A percentile compares a stretch with the other conserved stretches of the same genome.
These are phyloP conservation scores for Solanum chilense DNA, from an alignment of 257 asterid species.

Conservation along the genomic window DNA sequence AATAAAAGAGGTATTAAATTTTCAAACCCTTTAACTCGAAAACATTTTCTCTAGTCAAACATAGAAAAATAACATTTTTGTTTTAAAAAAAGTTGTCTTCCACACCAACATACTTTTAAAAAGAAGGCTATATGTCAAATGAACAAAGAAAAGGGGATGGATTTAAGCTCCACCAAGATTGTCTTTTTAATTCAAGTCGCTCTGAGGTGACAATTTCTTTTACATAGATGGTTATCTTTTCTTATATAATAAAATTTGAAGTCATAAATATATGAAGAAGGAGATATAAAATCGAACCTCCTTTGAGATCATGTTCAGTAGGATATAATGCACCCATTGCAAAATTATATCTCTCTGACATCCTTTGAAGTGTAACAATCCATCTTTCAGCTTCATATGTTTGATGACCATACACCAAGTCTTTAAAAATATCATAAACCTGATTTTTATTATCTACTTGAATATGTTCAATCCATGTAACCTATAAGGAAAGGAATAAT, in stretches of 20 bases:
- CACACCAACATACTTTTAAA: too few relatives aligned
- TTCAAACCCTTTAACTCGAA: too few relatives aligned
- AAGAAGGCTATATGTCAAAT: neutral
- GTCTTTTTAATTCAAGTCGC: neutral
- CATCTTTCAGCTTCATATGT: slow-evolving; percentile 73
- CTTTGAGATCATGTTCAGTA: slow-evolving; percentile 29
- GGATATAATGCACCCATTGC: slow-evolving; percentile 17
- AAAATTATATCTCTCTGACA: slow-evolving; percentile 48
- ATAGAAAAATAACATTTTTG: too few relatives aligned
- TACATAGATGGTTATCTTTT: neutral
- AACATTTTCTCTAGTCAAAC: too few relatives aligned
- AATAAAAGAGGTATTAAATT: too few relatives aligned
- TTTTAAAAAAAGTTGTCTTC: too few relatives aligned
- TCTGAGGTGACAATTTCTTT: neutral
- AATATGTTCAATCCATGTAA: neutral
- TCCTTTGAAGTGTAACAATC: slow-evolving; percentile 47
- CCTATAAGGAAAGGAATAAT: neutral
- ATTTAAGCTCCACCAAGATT: slow-evolving; percentile 38
- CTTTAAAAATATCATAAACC: too few relatives aligned
- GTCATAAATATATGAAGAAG: neutral
- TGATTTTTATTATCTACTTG: too few relatives aligned
- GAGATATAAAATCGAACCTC: slow-evolving; percentile 20
- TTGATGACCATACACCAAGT: slow-evolving; percentile 26
- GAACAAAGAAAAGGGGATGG: neutral
- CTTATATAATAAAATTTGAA: neutral